Conservation (phyloP, 2,329 filamentous ascomycete genomes). For the Colletotrichum cordylinicola region DNA sequence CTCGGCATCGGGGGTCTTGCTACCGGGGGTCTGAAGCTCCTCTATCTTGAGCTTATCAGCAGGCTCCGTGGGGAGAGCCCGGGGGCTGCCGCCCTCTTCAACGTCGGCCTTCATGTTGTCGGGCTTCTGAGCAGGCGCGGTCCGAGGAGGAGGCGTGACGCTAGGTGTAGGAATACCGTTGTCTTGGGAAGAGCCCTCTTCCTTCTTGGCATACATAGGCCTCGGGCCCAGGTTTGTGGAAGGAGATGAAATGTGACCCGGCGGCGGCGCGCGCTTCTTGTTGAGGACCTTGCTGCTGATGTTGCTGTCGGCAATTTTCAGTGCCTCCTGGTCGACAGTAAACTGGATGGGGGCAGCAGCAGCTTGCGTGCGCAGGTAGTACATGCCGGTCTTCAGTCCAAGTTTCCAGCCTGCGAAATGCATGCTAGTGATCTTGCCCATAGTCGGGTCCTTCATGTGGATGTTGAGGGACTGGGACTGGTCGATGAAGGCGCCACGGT, state of each 20-base stretch:
- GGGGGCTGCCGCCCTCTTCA: constrained; percentile 80
- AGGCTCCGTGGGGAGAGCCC: constrained; percentile 77
- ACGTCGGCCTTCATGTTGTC: constrained; percentile 78
- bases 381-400: constrained; percentile 99
- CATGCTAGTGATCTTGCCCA: constrained; percentile 99
- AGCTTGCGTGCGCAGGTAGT: constrained; percentile 98
- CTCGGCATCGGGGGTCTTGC: constrained; percentile 69
- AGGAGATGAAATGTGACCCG: constrained; percentile 62
- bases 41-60: constrained; percentile 66
- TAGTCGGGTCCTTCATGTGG: constrained; percentile 98
- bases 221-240: constrained; percentile 65
- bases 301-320: constrained; percentile 85
- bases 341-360: constrained; percentile 98
- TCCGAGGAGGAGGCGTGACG: constrained; percentile 66
- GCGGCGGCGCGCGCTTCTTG: constrained; percentile 74
- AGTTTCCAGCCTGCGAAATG: constrained; percentile 99
- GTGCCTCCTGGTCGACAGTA: constrained; percentile 95
- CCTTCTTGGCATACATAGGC: constrained; percentile 67
- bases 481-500: constrained; percentile 98
- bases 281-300: constrained; percentile 67
- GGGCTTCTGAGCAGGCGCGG: constrained; percentile 62
- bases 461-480: constrained; percentile 99
- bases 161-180: constrained; percentile 75
- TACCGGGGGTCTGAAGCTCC: constrained; percentile 61
- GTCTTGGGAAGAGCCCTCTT: constrained; percentile 49